Percentiles rank a stretch among this genome's conserved stretches.
Conservation (phyloP, 495 filamentous ascomycete genomes). For the Hypoxylon lienhwacheense region DNA sequence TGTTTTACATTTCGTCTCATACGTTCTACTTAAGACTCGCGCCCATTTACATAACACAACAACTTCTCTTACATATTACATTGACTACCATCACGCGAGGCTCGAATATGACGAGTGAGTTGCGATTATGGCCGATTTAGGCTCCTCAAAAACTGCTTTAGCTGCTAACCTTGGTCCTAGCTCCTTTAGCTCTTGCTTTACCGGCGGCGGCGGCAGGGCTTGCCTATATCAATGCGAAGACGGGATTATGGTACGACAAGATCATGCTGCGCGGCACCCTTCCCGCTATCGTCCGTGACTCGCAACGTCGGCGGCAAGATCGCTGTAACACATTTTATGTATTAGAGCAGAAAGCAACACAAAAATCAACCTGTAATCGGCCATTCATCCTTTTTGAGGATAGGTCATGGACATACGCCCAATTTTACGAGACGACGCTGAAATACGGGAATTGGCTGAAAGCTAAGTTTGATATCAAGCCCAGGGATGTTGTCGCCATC, state of each 20-base stretch:
- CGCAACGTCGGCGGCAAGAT: constrained; percentile 60
- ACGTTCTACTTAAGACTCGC: no score
- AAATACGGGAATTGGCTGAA: constrained; percentile 85
- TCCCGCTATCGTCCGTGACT: constrained; percentile 48
- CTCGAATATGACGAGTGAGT: no score
- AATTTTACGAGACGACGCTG: constrained; percentile 72
- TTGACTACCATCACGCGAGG: no score
- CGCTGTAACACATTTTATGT: constrained; percentile 76
- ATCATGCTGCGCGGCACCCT: constrained; percentile 55
- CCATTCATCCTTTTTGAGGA: constrained; percentile 76
- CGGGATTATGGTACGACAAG: constrained; percentile 66
- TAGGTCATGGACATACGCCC: constrained; percentile 74
- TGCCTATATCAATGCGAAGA: constrained; percentile 81
- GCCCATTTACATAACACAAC: no score
- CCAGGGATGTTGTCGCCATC: constrained; percentile 82
- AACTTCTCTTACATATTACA: no score
- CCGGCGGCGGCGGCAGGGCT: constrained; percentile 68
- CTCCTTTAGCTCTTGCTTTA: constrained; percentile 56
- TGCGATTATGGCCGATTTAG: not conserved
- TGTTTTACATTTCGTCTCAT: no score
- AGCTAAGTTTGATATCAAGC: constrained; percentile 65
- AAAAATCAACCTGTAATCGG: constrained; percentile 56
- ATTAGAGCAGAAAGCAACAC: constrained; percentile 69
- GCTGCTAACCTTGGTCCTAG: constrained; percentile 18
- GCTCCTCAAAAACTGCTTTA: not conserved